Conservation (phyloP, 2,329 filamentous ascomycete genomes). For the Fusarium burgessii region DNA sequence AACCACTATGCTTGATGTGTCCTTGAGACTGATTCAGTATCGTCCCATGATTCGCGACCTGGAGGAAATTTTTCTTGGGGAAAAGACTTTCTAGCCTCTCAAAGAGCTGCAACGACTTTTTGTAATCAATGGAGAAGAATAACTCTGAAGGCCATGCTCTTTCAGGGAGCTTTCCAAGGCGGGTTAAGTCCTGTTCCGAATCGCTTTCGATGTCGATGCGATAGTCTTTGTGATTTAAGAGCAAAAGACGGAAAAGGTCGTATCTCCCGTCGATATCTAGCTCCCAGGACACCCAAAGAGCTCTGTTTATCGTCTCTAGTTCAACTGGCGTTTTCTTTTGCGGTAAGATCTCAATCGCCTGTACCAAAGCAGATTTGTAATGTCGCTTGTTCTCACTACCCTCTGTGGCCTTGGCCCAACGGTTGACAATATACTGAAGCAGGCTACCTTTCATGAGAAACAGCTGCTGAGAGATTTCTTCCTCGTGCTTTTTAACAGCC, state of each 20-base stretch:
- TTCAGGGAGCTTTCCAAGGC: slow-evolving; percentile 5
- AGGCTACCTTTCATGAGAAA: background rate
- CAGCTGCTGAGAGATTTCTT: background rate
- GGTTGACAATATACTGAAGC: slow-evolving; percentile 25
- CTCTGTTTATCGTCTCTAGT: background rate
- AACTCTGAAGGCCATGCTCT: slow-evolving; percentile 25
- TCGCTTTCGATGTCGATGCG: slow-evolving; percentile 42
- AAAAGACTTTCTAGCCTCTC: slow-evolving; percentile 28
- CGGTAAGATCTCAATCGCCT: slow-evolving; percentile 16
- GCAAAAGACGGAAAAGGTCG: slow-evolving; percentile 39
- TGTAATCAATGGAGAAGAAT: slow-evolving; percentile 27
- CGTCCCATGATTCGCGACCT: background rate
- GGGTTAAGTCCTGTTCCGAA: slow-evolving; percentile 4
- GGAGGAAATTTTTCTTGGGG: slow-evolving; percentile 34
- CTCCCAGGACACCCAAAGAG: background rate
- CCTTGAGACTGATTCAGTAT: slow-evolving; percentile 22
- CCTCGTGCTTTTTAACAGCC: slow-evolving; percentile 14
- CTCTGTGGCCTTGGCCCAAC: slow-evolving; percentile 17
- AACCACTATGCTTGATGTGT: background rate
- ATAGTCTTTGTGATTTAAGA: slow-evolving; percentile 33
- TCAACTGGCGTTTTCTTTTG: background rate
- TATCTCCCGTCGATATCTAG: slow-evolving; percentile 24
- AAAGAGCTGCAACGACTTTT: slow-evolving; percentile 29
- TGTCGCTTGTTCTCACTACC: background rate
- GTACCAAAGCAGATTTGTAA: slow-evolving; percentile 2